Percentiles rank a stretch among this genome's conserved stretches.
These are phyloP conservation scores for Apiospora rasikravindrae DNA, from an alignment of 2,329 filamentous ascomycete genomes.

Conservation along the genomic window DNA sequence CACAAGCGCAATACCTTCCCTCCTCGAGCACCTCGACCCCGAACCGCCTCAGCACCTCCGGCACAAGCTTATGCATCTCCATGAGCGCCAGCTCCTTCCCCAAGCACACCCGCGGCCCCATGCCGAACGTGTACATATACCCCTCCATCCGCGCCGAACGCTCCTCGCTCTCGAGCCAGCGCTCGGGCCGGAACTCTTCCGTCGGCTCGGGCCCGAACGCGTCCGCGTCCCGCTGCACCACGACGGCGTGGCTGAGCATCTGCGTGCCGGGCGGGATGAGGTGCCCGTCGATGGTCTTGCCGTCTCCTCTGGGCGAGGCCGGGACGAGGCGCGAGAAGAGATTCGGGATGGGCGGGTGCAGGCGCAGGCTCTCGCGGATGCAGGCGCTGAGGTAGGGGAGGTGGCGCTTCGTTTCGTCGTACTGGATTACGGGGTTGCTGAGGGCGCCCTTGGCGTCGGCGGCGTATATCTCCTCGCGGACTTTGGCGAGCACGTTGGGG, in stretches of 20 bases:
- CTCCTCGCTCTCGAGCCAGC: constrained; percentile 11
- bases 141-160: background rate
- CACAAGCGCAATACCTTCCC: background rate
- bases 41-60: constrained; percentile 4
- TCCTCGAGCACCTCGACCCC: background rate
- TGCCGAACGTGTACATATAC: background rate
- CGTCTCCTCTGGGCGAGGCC: background rate
- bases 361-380: constrained; percentile 12
- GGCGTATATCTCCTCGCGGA: background rate
- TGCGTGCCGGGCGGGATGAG: background rate
- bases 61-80: constrained; percentile 10
- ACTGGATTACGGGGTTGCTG: background rate
- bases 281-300: background rate
- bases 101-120: constrained; percentile 7
- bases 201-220: background rate
- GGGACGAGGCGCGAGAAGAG: constrained; percentile 5
- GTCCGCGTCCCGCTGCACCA: constrained; percentile 13
- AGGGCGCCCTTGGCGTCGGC: background rate
- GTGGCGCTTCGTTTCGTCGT: constrained; percentile 11
- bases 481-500: background rate
- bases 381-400: constrained; percentile 19
- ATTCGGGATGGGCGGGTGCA: constrained; percentile 12
- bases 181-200: constrained; percentile 6
- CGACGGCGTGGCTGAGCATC: constrained; percentile 15
- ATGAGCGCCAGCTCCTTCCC: constrained; percentile 17